These are phyloP conservation scores for Dictyophora rubrovolvata DNA, from an alignment of 768 basidiomycete species.

Conservation along the genomic window DNA sequence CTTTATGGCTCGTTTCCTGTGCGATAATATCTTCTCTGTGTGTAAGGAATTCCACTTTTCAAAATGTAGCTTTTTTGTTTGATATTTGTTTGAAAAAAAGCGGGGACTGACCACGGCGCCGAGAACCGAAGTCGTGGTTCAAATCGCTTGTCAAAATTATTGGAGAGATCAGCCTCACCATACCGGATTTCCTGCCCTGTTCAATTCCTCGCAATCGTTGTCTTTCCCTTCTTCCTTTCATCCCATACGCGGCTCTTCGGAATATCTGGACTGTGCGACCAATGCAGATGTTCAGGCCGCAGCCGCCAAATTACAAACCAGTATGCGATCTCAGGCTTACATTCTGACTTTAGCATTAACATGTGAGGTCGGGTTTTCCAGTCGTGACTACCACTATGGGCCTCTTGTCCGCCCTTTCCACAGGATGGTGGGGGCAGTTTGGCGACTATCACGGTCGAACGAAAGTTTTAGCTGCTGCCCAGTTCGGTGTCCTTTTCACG, in stretches of 20 bases:
- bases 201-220: not conserved
- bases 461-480: conserved; percentile 54
- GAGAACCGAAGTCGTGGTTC: conserved; percentile 70
- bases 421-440: conserved; percentile 79
- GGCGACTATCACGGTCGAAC: conserved; percentile 73
- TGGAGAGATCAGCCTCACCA: conserved; percentile 27
- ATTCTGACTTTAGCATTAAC: not conserved
- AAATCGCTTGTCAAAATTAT: conserved; percentile 58
- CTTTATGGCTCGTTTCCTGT: conserved; percentile 59
- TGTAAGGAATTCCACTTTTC: conserved; percentile 29
- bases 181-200: conserved; percentile 23
- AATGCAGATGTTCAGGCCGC: conserved; percentile 54
- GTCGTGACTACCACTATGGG: conserved; percentile 69
- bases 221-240: conserved; percentile 7
- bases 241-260: conserved; percentile 6
- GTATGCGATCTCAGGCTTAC: conserved; percentile 14
- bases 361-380: conserved; percentile 1
- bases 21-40: conserved; percentile 56
- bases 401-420: conserved; percentile 67
- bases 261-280: conserved; percentile 31
- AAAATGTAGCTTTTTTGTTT: not conserved
- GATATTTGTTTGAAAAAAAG: conserved; percentile 26
- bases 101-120: conserved; percentile 74
- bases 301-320: conserved; percentile 66
- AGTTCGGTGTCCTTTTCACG: conserved; percentile 66